Evolutionary conservation across 352 stramenopile species (phyloP).

Genomic region (Phytopythium montanum): DNA sequence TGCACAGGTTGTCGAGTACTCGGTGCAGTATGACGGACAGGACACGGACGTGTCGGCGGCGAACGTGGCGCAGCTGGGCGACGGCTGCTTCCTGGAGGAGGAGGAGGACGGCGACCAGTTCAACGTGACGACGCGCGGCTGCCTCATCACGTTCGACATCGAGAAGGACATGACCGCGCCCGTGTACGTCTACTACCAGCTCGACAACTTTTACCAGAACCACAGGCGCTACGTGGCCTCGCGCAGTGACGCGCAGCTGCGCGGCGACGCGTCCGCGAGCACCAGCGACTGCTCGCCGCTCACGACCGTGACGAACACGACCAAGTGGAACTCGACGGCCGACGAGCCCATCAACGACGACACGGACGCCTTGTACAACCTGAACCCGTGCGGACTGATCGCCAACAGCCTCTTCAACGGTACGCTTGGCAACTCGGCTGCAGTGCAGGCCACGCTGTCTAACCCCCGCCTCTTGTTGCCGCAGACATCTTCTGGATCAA

Average conservation of each 20-base stretch:
- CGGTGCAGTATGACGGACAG: slow-evolving; percentile 87
- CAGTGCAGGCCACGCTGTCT: neutral
- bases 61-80: slow-evolving; percentile 57
- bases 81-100: slow-evolving; percentile 54
- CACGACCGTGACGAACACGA: slow-evolving; percentile 27
- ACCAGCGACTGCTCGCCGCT: slow-evolving; percentile 85
- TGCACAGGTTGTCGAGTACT: slow-evolving; percentile 88
- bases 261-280: slow-evolving; percentile 56
- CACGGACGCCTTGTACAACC: slow-evolving; percentile 35
- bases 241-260: slow-evolving; percentile 89
- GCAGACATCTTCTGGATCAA: slow-evolving; percentile 87
- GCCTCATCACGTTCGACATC: slow-evolving; percentile 86
- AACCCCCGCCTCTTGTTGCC: neutral
- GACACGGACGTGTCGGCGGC: slow-evolving; percentile 34
- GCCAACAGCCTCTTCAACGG: slow-evolving; percentile 99
- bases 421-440: neutral
- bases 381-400: slow-evolving; percentile 98
- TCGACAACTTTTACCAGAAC: slow-evolving; percentile 99
- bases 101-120: slow-evolving; percentile 70
- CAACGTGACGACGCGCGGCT: slow-evolving; percentile 50
- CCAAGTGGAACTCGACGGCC: slow-evolving; percentile 77
- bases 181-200: slow-evolving; percentile 98
- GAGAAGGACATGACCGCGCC: slow-evolving; percentile 93
- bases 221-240: slow-evolving; percentile 93
- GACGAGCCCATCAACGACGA: slow-evolving; percentile 30